Base-by-base conservation (phyloP, 2,329 filamentous ascomycete genomes). In the Macrophomina tecta region DNA sequence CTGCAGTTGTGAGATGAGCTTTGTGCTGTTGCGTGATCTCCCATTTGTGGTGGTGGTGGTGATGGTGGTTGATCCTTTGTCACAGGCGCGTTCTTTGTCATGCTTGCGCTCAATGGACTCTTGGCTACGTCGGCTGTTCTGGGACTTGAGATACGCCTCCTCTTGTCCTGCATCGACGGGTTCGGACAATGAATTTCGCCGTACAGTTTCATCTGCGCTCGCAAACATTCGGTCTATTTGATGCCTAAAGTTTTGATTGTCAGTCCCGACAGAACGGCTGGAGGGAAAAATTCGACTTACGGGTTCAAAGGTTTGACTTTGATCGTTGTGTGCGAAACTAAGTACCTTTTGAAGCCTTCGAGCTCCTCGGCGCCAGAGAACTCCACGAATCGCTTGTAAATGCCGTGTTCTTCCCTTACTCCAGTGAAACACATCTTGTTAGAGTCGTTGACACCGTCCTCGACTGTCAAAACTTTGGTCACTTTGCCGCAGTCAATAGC, bases 101-200 rank as follows among this genome's bases (percentile, higher is more conserved):
- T 28, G 8, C 4, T n/a, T 61, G 12, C 16, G 40, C n/a, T 48
- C 40, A 48, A 32, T 23, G 38, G 55, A n/a, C 16, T 48, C 56
- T 62, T 62, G 58, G 58, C 58, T 46, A 18, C 36, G 61, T 53
- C 11, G 61, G 23, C n/a, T 42, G 36, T 42, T 23, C 34, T 48
- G 61, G 42, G 61, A 52, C 51, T 65, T 51, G 23, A 65, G 63
- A 7, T 55, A 30, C 16, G 38, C 51, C 18, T 5, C 14, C 45
- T 65, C 63, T 28, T 45, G 6, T 11, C 48, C 61, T 7, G 16
- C 34, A 34, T 64, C 46, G 23, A 52, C 61, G 4, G 23, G n/a
- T 28, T 62, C 32, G 16, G 45, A 16, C 1, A 16, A 5, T 1
- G 42, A 6, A 8, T 38, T 62, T 18, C n/a, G n/a, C 6, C n/a